These are phyloP conservation scores for Hypoxylon lenormandii DNA, from an alignment of 495 filamentous ascomycete genomes.

Conservation along the genomic window DNA sequence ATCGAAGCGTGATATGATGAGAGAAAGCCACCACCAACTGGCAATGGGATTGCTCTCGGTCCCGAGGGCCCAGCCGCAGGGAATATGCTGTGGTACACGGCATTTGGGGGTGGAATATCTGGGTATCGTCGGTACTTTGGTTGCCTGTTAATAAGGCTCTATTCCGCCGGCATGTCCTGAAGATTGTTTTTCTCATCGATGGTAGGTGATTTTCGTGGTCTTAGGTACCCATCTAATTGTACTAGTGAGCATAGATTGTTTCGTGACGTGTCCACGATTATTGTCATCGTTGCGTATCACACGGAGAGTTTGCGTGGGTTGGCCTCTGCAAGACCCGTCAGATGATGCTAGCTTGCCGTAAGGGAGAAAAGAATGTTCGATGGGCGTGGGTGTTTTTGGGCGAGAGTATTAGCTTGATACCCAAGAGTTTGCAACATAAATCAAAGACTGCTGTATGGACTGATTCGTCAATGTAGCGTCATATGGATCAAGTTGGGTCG, in stretches of 20 bases:
- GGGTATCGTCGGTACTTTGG: too few species aligned
- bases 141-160: too few species aligned
- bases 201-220: neutral
- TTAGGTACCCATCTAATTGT: neutral
- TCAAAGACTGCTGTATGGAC: too few species aligned
- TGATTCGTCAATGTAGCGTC: too few species aligned
- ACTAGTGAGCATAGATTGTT: neutral
- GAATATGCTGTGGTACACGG: too few species aligned
- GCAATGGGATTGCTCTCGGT: too few species aligned
- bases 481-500: too few species aligned
- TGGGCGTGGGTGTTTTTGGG: neutral
- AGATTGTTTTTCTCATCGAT: neutral
- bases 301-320: slow-evolving; percentile 12
- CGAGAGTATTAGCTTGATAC: neutral
- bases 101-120: too few species aligned
- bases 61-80: too few species aligned
- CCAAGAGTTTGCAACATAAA: neutral
- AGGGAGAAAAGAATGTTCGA: slow-evolving; percentile 14
- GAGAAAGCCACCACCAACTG: too few species aligned
- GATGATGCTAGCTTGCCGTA: slow-evolving; percentile 9
- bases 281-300: neutral
- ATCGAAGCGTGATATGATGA: too few species aligned
- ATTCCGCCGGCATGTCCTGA: too few species aligned
- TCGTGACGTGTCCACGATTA: neutral
- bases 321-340: neutral